Evolutionary conservation across 225 moss, liverwort and hornwort genomes (phyloP).

Genomic region (Climacium dendroides): DNA sequence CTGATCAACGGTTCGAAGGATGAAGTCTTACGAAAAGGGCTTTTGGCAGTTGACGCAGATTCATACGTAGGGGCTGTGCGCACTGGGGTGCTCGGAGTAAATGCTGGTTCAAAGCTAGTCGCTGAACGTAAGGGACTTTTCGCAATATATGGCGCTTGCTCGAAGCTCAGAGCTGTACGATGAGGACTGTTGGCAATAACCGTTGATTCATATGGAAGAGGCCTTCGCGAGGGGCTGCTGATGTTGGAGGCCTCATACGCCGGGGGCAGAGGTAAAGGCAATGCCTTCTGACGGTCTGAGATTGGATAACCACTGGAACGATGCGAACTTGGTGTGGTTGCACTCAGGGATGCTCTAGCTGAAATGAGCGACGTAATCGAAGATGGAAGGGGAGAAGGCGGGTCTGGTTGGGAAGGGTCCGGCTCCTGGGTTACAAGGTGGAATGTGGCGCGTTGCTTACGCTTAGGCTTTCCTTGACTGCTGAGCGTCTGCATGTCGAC

Average conservation of each 20-base stretch:
- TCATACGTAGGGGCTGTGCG: conserved; percentile 14
- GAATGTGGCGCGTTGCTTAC: conserved; percentile 30
- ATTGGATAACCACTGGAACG: neutral
- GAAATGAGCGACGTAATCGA: conserved; percentile 37
- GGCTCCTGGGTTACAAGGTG: conserved; percentile 22
- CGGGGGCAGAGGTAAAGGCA: conserved; percentile 26
- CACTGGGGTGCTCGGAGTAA: conserved; percentile 11
- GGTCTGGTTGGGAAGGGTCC: neutral
- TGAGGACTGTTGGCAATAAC: neutral
- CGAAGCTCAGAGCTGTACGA: conserved; percentile 6
- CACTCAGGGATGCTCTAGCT: conserved; percentile 24
- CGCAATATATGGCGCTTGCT: neutral
- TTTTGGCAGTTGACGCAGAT: conserved; percentile 2
- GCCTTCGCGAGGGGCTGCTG: conserved; percentile 15
- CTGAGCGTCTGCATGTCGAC: conserved; percentile 19
- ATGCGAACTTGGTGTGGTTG: neutral
- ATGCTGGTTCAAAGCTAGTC: neutral
- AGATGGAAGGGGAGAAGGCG: conserved; percentile 32
- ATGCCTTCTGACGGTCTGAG: conserved; percentile 14
- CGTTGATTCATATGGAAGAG: conserved; percentile 3
- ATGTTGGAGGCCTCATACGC: conserved; percentile 3
- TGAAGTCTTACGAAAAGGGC: conserved; percentile 12
- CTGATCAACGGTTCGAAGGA: conserved; percentile 35
- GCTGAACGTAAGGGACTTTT: conserved; percentile 19
- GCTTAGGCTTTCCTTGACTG: conserved; percentile 37